Conservation (phyloP, 163 green algal genomes). For the Chlorella variabilis region DNA sequence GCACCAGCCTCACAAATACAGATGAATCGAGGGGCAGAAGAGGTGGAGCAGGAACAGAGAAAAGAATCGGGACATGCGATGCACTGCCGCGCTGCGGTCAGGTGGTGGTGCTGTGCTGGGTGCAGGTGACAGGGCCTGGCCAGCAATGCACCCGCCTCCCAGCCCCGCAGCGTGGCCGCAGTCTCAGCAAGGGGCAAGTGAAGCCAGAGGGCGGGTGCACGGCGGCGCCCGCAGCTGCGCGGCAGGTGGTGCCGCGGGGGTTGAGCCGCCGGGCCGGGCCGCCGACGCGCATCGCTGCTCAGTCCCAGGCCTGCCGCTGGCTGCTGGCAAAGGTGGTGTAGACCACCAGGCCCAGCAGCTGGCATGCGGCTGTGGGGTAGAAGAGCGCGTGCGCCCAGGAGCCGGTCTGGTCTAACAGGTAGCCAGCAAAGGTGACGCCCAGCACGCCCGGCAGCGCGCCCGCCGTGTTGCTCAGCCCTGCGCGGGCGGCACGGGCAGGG, state of each 20-base stretch:
- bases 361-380: conserved; percentile 84
- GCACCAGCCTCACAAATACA: background rate
- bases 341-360: conserved; percentile 87
- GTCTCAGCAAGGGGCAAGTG: too few species aligned
- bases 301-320: conserved; percentile 75
- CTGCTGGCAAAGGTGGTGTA: conserved; percentile 88
- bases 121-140: too few species aligned
- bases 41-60: background rate
- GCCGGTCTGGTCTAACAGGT: conserved; percentile 87
- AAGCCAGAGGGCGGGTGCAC: too few species aligned
- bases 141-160: too few species aligned
- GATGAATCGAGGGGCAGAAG: background rate
- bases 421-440: conserved; percentile 85
- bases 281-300: too few species aligned
- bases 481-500: background rate
- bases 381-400: conserved; percentile 91
- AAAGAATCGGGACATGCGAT: background rate
- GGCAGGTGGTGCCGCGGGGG: too few species aligned
- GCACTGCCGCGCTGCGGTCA: too few species aligned
- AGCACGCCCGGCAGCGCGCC: conserved; percentile 92
- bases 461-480: conserved; percentile 92
- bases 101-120: too few species aligned
- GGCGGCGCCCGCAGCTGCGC: too few species aligned
- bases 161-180: too few species aligned
- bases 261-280: too few species aligned